Evolutionary conservation across 129 eudicot genomes (phyloP), one percentile per base, ranked within the genome.

Genomic region (Flaveria brownii): DNA sequence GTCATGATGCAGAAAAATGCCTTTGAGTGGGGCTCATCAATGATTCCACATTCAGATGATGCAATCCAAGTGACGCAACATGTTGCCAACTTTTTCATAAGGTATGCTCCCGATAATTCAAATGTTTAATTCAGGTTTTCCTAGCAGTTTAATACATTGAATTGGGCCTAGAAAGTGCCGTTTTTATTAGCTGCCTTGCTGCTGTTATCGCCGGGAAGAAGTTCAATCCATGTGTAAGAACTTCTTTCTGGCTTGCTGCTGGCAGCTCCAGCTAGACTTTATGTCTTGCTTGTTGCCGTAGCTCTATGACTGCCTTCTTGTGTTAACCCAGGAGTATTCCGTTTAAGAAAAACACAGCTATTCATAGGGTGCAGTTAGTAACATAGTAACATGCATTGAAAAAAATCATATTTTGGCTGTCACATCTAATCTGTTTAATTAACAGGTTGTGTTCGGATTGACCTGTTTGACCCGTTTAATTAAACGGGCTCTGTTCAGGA

Each of bases 1-100:
- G 23, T 25, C 51, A 16, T 18, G 78, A 41, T 85, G 81, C 90
- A 93, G 97, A 93, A 93, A 87, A 93, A 91, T 91, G 97, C 98
- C 75, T 93, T 91, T 75, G 98, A 91, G 80, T 91, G 98, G 98
- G 97, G 90, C 71, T 84, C 65, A 59, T 78, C 91, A 6, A 70
- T 57, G 85, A 93, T 93, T 77, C 98, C 98, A 63, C 98, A 93
- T 84, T 88, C 97, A 39, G 96, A 87, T 75, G 93, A 88, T 78
- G 98, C 98, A 66, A 36, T 93, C 78, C 93, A 88, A 84, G 98
- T 93, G 83, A 93, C 98, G 74, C 98, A 93, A 78, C 76, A 82
- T 80, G 98, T 87, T 81, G 98, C 98, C 73, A 93, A 93, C 79
- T 93, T 72, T 70, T 88, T 93, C 79, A 76, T 91, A 12, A 86